These are phyloP conservation scores for Lophiostoma macrostomum DNA, from an alignment of 495 filamentous ascomycete genomes.

Conservation along the genomic window DNA sequence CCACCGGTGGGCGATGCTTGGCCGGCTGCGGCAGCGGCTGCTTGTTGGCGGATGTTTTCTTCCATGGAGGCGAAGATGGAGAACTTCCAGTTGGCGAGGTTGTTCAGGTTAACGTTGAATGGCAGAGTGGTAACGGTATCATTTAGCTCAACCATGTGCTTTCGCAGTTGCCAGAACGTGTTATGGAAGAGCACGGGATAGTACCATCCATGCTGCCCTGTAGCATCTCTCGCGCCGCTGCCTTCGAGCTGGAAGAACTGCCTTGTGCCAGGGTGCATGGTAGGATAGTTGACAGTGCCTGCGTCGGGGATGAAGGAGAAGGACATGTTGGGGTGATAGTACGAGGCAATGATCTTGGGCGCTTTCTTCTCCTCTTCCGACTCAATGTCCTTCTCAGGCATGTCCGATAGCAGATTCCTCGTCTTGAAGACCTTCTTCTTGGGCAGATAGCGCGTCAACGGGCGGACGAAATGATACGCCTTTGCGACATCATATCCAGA, in stretches of 20 bases:
- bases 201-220: slow-evolving; percentile 92
- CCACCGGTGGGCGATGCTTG: slow-evolving; percentile 61
- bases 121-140: slow-evolving; percentile 82
- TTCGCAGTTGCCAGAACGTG: slow-evolving; percentile 92
- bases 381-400: slow-evolving; percentile 45
- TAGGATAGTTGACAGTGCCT: slow-evolving; percentile 62
- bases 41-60: slow-evolving; percentile 76
- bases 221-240: slow-evolving; percentile 68
- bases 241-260: slow-evolving; percentile 75
- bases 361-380: slow-evolving; percentile 52
- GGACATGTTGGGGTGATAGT: slow-evolving; percentile 95
- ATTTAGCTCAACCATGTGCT: slow-evolving; percentile 89
- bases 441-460: slow-evolving; percentile 81
- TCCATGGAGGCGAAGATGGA: slow-evolving; percentile 78
- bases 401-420: slow-evolving; percentile 73
- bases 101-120: slow-evolving; percentile 78
- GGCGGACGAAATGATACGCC: slow-evolving; percentile 79
- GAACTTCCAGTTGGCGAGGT: slow-evolving; percentile 89
- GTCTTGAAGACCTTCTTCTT: slow-evolving; percentile 92
- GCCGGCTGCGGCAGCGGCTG: slow-evolving; percentile 66
- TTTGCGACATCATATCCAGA: slow-evolving; percentile 66
- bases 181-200: slow-evolving; percentile 90
- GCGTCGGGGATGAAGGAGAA: slow-evolving; percentile 81
- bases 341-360: slow-evolving; percentile 66
- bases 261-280: slow-evolving; percentile 68